Base-by-base conservation (phyloP, 768 basidiomycete genomes). In the Phanerodontia chrysosporium region DNA sequence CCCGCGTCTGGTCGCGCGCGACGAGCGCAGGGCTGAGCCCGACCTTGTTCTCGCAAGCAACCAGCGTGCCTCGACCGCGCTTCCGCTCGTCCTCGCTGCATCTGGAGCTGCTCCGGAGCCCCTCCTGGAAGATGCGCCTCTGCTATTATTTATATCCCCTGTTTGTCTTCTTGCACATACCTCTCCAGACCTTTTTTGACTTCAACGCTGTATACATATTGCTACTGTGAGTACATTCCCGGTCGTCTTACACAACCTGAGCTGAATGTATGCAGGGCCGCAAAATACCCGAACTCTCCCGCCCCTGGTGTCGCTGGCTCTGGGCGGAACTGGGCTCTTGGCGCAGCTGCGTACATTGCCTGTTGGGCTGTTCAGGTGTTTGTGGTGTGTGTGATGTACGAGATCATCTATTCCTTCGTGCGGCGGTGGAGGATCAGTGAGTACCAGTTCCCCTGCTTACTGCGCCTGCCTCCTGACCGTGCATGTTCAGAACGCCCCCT, bases 191-290 rank as follows among this genome's bases (percentile, higher is more conserved):
- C 0, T 95, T 89, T 68, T 86, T 95, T 70, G 94, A 96, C 68
- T 92, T 94, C 71, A 94, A 95, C 70, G 85, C 87, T 65, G 85
- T 88, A 63, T 95, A 85, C 74, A 85, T 93, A 64, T 71, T 95
- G 65, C 69, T 93, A 44, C 85, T 92, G 92, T 94, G 68, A 76
- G 92, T 86, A 13, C 45, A 45, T 39, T 46, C 55, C 52, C 45
- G 35, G 35, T 45, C 36, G 30, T 35, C 44, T 16, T 51, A 5
- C 53, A 29, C 49, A 25, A 36, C 6, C 45, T n/a, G 60, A 25
- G 48, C 30, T 1, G 22, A 53, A 14, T 21, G n/a, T 22, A 22
- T 16, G 18, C 65, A 94, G 91, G 75, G 83, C 89, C 64, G 83
- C 90, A 27, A 86, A 83, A 70, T 81, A 82, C 68, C 91, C 92